phyloP scores from a whole-genome alignment of 2,329 filamentous ascomycete genomes.

The Periconia digitata region DNA sequence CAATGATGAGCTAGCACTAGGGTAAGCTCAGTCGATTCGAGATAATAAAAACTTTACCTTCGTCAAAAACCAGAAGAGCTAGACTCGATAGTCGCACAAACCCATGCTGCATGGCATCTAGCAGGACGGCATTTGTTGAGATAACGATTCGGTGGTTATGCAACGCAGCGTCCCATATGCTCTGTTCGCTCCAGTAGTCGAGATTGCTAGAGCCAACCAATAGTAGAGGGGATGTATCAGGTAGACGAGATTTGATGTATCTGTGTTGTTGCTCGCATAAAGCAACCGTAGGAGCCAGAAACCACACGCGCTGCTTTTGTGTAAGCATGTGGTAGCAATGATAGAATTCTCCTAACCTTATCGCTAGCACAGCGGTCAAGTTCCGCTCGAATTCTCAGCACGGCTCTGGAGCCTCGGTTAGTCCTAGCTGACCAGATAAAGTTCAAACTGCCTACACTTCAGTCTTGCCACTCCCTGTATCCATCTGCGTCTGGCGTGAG shows the following conservation, averaged over 20 bases:
- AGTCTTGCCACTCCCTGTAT: constrained; percentile 47
- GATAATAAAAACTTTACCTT: constrained; percentile 59
- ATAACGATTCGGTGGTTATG: constrained; percentile 66
- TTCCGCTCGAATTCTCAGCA: constrained; percentile 1
- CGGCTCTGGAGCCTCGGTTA: constrained; percentile 1
- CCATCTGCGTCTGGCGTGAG: constrained; percentile 26
- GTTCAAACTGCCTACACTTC: constrained; percentile 25
- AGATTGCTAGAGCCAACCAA: constrained; percentile 43
- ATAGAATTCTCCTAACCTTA: constrained; percentile 1
- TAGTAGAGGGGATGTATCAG: constrained; percentile 1
- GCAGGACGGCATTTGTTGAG: constrained; percentile 70
- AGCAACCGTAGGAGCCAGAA: constrained; percentile 41
- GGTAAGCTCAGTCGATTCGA: not conserved
- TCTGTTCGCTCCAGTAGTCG: constrained; percentile 67
- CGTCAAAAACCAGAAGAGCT: constrained; percentile 73
- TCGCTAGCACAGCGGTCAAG: not conserved
- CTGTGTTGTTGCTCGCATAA: constrained; percentile 42
- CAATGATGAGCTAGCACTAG: constrained; percentile 67
- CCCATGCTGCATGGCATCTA: constrained; percentile 69
- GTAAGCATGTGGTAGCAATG: constrained; percentile 1
- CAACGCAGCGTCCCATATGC: constrained; percentile 66
- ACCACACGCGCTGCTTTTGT: constrained; percentile 40
- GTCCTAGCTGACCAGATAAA: not conserved
- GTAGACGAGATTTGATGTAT: constrained; percentile 1
- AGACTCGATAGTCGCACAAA: constrained; percentile 66